Conservation (phyloP, 2,329 filamentous ascomycete genomes). For the Monilinia laxa region DNA sequence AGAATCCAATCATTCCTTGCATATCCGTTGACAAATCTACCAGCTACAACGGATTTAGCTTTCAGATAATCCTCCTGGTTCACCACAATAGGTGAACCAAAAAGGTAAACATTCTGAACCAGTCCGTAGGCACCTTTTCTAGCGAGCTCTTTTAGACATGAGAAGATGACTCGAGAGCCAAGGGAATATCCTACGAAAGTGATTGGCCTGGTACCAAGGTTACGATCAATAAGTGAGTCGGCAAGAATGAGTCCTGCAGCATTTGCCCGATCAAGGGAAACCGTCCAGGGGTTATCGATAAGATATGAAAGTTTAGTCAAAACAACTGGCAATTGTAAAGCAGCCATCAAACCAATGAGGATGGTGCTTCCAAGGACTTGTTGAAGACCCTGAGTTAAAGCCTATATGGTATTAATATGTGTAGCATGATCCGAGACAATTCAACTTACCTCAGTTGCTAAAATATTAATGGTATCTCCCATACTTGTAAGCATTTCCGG, state of each 20-base stretch:
- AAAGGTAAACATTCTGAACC: slow-evolving; percentile 92
- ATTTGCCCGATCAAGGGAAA: slow-evolving; percentile 89
- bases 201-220: slow-evolving; percentile 84
- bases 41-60: slow-evolving; percentile 78
- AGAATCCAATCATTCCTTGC: slow-evolving; percentile 96
- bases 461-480: slow-evolving; percentile 97
- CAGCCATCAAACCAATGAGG: slow-evolving; percentile 85
- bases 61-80: slow-evolving; percentile 87
- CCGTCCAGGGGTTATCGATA: slow-evolving; percentile 97
- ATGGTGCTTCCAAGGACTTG: slow-evolving; percentile 92
- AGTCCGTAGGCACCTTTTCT: slow-evolving; percentile 81
- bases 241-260: slow-evolving; percentile 88
- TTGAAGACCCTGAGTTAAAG: slow-evolving; percentile 92
- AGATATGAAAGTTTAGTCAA: slow-evolving; percentile 92
- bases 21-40: slow-evolving; percentile 94
- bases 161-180: slow-evolving; percentile 88
- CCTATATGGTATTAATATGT: slow-evolving; percentile 52
- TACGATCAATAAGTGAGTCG: slow-evolving; percentile 88
- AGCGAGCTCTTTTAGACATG: slow-evolving; percentile 83
- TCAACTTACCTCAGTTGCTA: slow-evolving; percentile 81
- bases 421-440: background rate
- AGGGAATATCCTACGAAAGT: slow-evolving; percentile 95
- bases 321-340: slow-evolving; percentile 86
- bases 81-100: slow-evolving; percentile 87
- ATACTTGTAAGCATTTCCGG: slow-evolving; percentile 97